Base-by-base conservation (phyloP, 805 yeast genomes). In the Crinitomyces ghanaensis region DNA sequence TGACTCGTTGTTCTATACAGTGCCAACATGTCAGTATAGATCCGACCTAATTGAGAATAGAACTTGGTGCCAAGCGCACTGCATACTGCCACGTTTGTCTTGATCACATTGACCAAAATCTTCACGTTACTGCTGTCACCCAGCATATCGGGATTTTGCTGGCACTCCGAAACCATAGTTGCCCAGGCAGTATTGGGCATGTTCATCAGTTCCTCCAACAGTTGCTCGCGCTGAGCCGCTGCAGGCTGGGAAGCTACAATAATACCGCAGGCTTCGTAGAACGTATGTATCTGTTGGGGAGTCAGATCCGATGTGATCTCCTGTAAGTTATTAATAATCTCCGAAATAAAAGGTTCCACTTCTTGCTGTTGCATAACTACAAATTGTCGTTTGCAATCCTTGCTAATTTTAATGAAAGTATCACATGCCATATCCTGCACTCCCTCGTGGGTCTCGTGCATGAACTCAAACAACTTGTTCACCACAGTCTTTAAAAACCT, bases 391-490 rank as follows among this genome's bases (percentile, higher is more conserved):
- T 85, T 86, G 69, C 98, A 91, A 61, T 91, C 91, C 46, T 74
- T 77, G 15, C 95, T 83, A 56, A 91, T 91, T 58, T 91, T 91
- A 54, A 88, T 88, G 54, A 91, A 91, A 1, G 99, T 91, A 59
- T 91, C 99, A 66, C 98, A 91, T 6, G 99, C 98, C 98, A 91
- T 91, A 59, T 91, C 98, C 63, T 91, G 98, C 41, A 91, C 98
- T 64, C 98, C 98, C 59, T 88, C 99, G 59, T 91, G 99, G n/a
- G 96, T 85, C 67, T 91, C 99, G 63, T 91, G 97, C 99, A 91
- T 91, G 53, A 91, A 91, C 58, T 91, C 98, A 58, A 91, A 91
- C 49, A 91, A 68, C 59, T 91, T 91, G 60, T 83, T 78, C 40
- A 91, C 88, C 28, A 91, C 99, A 0, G 97, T 91, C 57, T 86